These are phyloP conservation scores for Amanita brunnescens DNA, from an alignment of 768 basidiomycete species.

Conservation along the genomic window DNA sequence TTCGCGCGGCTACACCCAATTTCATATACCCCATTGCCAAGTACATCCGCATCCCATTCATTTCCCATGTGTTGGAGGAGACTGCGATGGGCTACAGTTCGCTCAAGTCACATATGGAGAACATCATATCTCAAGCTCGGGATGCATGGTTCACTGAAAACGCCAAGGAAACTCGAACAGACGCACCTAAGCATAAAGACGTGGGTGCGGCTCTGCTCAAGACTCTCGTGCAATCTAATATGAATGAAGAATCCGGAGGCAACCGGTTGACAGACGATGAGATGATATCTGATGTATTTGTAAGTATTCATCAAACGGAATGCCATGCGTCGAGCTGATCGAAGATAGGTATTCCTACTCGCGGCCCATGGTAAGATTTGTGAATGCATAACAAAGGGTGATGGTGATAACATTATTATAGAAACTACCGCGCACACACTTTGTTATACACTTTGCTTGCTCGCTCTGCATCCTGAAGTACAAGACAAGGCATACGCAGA, in stretches of 20 bases:
- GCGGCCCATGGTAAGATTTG: conserved; percentile 36
- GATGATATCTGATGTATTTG: conserved; percentile 40
- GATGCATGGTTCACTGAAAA: conserved; percentile 19
- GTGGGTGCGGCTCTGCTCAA: conserved; percentile 10
- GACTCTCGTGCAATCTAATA: conserved; percentile 40
- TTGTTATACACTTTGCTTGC: conserved; percentile 30
- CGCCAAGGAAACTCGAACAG: conserved; percentile 12
- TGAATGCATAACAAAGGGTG: neutral
- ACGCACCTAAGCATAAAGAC: conserved; percentile 6
- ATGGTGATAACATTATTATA: conserved; percentile 10
- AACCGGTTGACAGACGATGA: conserved; percentile 34
- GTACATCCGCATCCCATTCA: conserved; percentile 23
- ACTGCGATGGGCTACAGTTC: conserved; percentile 26
- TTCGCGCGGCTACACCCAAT: conserved; percentile 23
- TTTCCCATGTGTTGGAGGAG: conserved; percentile 23
- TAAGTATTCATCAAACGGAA: conserved; percentile 14
- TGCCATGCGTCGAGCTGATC: neutral
- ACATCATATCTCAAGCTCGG: conserved; percentile 30
- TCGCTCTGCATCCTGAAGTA: conserved; percentile 42
- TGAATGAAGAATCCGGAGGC: conserved; percentile 24
- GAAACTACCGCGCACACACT: conserved; percentile 41
- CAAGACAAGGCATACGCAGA: conserved; percentile 41
- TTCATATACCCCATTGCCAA: conserved; percentile 24
- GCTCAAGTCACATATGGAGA: conserved; percentile 30
- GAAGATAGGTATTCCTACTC: conserved; percentile 32